Base-by-base conservation (phyloP, 768 basidiomycete genomes). In the Pleurotus ostreatus region DNA sequence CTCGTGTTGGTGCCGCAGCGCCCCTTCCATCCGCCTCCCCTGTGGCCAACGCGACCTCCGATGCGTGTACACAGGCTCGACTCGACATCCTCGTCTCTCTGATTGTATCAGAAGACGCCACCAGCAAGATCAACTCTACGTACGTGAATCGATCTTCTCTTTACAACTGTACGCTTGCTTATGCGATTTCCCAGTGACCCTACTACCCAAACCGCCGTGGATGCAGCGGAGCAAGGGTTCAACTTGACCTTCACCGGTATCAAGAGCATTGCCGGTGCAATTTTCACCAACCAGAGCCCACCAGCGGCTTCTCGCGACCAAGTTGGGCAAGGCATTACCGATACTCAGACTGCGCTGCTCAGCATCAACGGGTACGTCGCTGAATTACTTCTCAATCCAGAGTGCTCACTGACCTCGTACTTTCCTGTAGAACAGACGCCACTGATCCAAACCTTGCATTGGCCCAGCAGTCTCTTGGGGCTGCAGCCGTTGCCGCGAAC, bases 361-460 rank as follows among this genome's bases (percentile, higher is more conserved):
- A 43, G 48, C 2, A 58, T 60, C 39, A 54, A 49, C 15, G 58
- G 57, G 59, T 60, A 18, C 37, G 59, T 49, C 11, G 13, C 5
- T 20, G 25, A 8, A 11, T 34, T 34, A 34, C 9, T 34, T 4
- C 11, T 34, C 30, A 34, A 34, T 34, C 30, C 11, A 11, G 2
- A 34, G 3, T 34, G 30, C 30, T 34, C 30, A 34, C 3, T 34
- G 30, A 34, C 9, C 11, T 34, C 11, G 30, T 34, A 11, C 30
- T 34, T 34, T 34, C 2, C 11, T 49, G 6, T 34, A 45, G 41
- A 46, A 22, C 18, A 20, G 46, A 40, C 41, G 53, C 51, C 8
- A 44, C 53, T 38, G 57, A 61, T 49, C 57, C 55, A 8, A 51
- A 54, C 44, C 40, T 61, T n/a, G 49, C 54, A 13, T 25, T 47